Percentiles rank a stretch among this genome's conserved stretches.
These are phyloP conservation scores for Panellus pusillus DNA, from an alignment of 768 basidiomycete species.

Conservation along the genomic window DNA sequence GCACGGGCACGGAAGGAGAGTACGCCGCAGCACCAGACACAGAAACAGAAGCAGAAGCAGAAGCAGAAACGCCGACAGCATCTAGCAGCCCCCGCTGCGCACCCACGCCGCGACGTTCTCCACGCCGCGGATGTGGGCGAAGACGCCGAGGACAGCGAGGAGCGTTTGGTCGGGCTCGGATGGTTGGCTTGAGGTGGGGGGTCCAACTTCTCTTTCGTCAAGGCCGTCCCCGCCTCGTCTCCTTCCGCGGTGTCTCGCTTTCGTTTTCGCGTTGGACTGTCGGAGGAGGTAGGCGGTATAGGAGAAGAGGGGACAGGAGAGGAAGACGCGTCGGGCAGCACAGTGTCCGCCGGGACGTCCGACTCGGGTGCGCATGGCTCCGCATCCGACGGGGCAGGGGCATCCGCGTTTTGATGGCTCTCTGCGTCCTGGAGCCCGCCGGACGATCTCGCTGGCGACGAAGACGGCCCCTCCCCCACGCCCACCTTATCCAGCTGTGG, in stretches of 20 bases:
- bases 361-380: too few relatives aligned
- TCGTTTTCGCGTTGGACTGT: constrained; percentile 11
- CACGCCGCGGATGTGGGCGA: constrained; percentile 44
- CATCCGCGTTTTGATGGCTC: too few relatives aligned
- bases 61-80: background rate
- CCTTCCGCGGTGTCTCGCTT: constrained; percentile 2
- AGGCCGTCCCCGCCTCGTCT: background rate
- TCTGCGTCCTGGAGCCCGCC: too few relatives aligned
- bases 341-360: too few relatives aligned
- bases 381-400: too few relatives aligned
- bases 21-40: too few relatives aligned
- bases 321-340: too few relatives aligned
- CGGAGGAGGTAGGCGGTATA: background rate
- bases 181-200: constrained; percentile 1
- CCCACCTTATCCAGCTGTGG: too few relatives aligned
- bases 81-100: constrained; percentile 35
- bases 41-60: too few relatives aligned
- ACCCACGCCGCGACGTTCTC: constrained; percentile 53
- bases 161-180: constrained; percentile 44
- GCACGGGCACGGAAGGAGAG: too few relatives aligned
- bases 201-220: background rate
- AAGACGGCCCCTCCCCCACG: too few relatives aligned
- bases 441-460: too few relatives aligned
- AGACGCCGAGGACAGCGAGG: constrained; percentile 49
- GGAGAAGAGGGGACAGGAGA: background rate